phyloP scores from a whole-genome alignment of 192 early-diverging fungal species.

The Backusella luteola region DNA sequence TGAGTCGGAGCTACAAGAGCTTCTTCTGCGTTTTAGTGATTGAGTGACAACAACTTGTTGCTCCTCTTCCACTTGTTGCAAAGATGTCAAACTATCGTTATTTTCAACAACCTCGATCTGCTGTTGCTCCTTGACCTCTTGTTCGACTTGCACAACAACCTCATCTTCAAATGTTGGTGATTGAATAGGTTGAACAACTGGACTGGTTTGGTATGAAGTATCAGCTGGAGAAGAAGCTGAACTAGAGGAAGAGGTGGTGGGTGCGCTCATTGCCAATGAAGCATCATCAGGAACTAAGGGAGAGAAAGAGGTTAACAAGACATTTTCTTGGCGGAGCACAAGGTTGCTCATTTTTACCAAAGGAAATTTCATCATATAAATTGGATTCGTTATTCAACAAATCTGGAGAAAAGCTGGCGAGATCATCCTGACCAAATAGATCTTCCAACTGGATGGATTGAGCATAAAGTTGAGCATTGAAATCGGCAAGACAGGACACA shows the following conservation, averaged over 20 bases:
- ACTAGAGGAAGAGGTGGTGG: conserved; percentile 10
- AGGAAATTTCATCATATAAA: conserved; percentile 40
- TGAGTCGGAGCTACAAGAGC: conserved; percentile 9
- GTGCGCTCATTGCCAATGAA: conserved; percentile 15
- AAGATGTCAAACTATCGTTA: background rate
- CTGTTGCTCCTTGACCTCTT: background rate
- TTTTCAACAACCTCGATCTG: background rate
- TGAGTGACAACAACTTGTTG: background rate
- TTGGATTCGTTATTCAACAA: background rate
- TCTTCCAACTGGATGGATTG: conserved; percentile 28
- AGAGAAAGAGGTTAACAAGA: background rate
- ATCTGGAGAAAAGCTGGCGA: conserved; percentile 3
- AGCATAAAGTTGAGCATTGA: conserved; percentile 24
- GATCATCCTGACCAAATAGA: conserved; percentile 32
- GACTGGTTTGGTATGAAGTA: conserved; percentile 1
- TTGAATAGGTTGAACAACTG: background rate
- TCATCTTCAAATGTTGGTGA: background rate
- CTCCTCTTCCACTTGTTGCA: background rate
- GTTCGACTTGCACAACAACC: background rate
- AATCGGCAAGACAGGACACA: conserved; percentile 10
- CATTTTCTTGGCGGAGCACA: too few species aligned
- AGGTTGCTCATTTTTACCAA: conserved; percentile 16
- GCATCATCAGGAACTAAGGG: conserved; percentile 9
- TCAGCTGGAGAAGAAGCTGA: conserved; percentile 13
- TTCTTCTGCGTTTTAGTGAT: conserved; percentile 19